Percentiles rank a stretch among this genome's conserved stretches.
Conservation (phyloP, 108 stramenopile species). For the Conticribra guillardii region DNA sequence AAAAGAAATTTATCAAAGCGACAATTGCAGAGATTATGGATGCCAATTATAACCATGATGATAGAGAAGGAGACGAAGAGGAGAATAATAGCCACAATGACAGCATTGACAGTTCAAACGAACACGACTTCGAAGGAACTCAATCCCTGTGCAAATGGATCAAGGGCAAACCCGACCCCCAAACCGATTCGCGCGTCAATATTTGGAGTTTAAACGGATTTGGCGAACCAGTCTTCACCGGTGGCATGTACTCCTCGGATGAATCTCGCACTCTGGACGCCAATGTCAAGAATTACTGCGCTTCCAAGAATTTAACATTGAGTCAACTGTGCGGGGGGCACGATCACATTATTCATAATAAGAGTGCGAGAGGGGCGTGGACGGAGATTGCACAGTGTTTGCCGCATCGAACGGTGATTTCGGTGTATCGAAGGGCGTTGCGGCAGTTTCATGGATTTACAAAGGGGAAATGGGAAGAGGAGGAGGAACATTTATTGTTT, state of each 20-base stretch:
- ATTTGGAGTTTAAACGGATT: slow-evolving; percentile 71
- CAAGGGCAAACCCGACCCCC: slow-evolving; percentile 25
- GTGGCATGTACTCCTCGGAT: slow-evolving; percentile 67
- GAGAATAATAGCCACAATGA: background rate
- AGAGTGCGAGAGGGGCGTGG: slow-evolving; percentile 84
- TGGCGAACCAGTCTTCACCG: slow-evolving; percentile 54
- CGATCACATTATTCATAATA: slow-evolving; percentile 59
- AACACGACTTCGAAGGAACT: background rate
- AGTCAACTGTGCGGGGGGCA: slow-evolving; percentile 73
- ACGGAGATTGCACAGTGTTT: slow-evolving; percentile 78
- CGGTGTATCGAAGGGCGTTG: slow-evolving; percentile 80
- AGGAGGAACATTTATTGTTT: slow-evolving; percentile 55
- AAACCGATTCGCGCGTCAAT: slow-evolving; percentile 30
- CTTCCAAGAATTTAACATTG: slow-evolving; percentile 55
- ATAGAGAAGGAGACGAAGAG: background rate
- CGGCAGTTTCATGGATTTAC: slow-evolving; percentile 78
- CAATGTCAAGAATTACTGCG: slow-evolving; percentile 73
- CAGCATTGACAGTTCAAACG: background rate
- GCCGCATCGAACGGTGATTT: slow-evolving; percentile 79
- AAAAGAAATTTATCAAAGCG: background rate
- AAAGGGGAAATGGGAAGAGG: slow-evolving; percentile 72
- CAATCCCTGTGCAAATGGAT: slow-evolving; percentile 15
- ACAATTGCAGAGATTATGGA: background rate
- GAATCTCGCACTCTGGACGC: slow-evolving; percentile 58
- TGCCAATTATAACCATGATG: background rate